Conservation (phyloP, 2,329 filamentous ascomycete species). For the Ophiostoma ulmi region DNA sequence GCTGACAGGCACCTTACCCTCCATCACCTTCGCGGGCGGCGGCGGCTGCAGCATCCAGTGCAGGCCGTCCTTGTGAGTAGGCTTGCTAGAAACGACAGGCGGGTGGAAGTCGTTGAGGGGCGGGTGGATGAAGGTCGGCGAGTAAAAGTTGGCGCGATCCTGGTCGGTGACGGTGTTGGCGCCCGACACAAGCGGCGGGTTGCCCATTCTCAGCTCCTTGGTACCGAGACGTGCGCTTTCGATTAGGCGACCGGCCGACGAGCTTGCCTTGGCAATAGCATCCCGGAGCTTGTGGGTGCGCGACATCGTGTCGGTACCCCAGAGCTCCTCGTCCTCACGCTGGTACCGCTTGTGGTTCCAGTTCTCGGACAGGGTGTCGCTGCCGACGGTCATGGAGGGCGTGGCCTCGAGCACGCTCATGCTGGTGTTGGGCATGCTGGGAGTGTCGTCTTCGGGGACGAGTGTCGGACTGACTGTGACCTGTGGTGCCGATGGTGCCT, state of each 20-base stretch:
- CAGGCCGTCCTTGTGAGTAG: constrained; percentile 62
- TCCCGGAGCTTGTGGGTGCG: constrained; percentile 53
- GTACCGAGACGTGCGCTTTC: constrained; percentile 45
- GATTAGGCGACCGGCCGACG: constrained; percentile 50
- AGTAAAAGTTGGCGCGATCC: constrained; percentile 55
- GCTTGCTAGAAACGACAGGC: constrained; percentile 73
- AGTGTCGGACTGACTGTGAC: constrained; percentile 39
- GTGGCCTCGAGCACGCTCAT: constrained; percentile 36
- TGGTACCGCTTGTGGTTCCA: constrained; percentile 80
- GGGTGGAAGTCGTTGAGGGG: constrained; percentile 84
- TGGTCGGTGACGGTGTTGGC: constrained; percentile 40
- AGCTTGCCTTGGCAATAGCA: constrained; percentile 52
- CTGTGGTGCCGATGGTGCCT: background rate
- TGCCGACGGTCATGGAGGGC: constrained; percentile 34
- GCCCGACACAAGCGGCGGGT: background rate
- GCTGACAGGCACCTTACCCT: constrained; percentile 69
- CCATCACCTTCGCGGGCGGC: constrained; percentile 86
- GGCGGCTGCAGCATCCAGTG: constrained; percentile 92
- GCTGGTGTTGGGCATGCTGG: constrained; percentile 40
- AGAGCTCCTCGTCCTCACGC: constrained; percentile 80
- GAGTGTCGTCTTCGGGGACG: constrained; percentile 27
- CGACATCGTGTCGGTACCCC: constrained; percentile 58
- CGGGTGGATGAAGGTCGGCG: constrained; percentile 51
- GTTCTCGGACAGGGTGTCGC: constrained; percentile 42
- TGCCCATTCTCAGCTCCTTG: constrained; percentile 36